phyloP scores from a whole-genome alignment of 2,329 filamentous ascomycete genomes.

The Penicillium sp. region DNA sequence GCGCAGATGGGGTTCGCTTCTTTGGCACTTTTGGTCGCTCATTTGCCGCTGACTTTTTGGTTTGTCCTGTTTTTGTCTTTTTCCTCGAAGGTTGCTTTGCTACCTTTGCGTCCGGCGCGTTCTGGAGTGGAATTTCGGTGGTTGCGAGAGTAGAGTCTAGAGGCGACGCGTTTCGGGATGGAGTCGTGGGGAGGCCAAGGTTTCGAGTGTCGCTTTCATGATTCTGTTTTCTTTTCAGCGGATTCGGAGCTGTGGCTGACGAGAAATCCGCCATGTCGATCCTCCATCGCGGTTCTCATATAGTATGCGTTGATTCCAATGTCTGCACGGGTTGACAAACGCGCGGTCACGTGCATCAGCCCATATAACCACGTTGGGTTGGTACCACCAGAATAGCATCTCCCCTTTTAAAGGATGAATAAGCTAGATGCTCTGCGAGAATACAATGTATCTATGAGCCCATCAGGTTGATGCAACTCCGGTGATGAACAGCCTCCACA shows the following conservation, averaged over 20 bases:
- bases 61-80: slow-evolving; percentile 5
- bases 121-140: neutral
- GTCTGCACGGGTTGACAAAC: slow-evolving; percentile 6
- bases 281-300: slow-evolving; percentile 19
- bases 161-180: slow-evolving; percentile 16
- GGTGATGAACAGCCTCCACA: neutral
- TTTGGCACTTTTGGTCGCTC: slow-evolving; percentile 11
- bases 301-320: neutral
- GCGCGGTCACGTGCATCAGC: slow-evolving; percentile 19
- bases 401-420: too few species aligned
- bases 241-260: neutral
- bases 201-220: slow-evolving; percentile 4
- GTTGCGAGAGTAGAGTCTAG: neutral
- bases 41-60: slow-evolving; percentile 3
- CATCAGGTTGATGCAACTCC: neutral
- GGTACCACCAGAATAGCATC: too few species aligned
- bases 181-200: neutral
- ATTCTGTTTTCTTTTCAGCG: slow-evolving; percentile 20
- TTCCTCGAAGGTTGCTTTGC: neutral
- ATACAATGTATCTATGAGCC: too few species aligned
- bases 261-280: slow-evolving; percentile 21
- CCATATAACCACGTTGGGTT: slow-evolving; percentile 3
- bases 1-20: slow-evolving; percentile 38
- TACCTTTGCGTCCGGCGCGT: neutral
- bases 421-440: too few species aligned